Base-by-base conservation (phyloP, 305 asterid species). In the Solanum hybrid region DNA sequence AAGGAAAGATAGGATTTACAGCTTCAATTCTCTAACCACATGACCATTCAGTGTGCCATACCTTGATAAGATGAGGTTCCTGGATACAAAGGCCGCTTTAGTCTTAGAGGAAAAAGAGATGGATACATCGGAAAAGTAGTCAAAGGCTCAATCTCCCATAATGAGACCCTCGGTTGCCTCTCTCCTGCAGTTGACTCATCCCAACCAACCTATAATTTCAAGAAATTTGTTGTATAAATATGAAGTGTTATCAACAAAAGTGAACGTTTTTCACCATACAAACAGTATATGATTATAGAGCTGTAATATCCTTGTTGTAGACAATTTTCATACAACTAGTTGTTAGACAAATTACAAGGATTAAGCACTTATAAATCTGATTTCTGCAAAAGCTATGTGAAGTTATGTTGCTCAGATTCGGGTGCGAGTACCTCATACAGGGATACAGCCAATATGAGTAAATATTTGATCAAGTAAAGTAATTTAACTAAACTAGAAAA, bases 101-200 rank as follows among this genome's bases (percentile, higher is more conserved):
- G 94, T 90, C 99, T 93, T 34, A 95, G 97, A 86, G 99, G 98
- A 92, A 97, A 96, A 33, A 96, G 80, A 2, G 99, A 96, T 24
- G 99, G 98, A 89, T 97, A 96, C 99, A 96, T 97, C 37, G 99
- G 99, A 92, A 95, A 97, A 57, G 99, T 97, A 79, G 98, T 97
- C 92, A 97, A 91, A 74, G 99, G 99, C 93, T 97, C 99, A 40
- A 97, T 97, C 92, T 97, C 99, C 99, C 99, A 96, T 84, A 96
- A 87, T 8, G 99, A 97, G 37, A 97, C 99, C 87, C 98, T 94
- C 11, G 98, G 99, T 93, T 97, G 99, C 93, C 97, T 95, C 90
- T 97, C 99, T 61, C 99, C 99, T 29, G 98, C 98, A 86, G 98
- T 97, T 22, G 99, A 97, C 92, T 97, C 99, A 87, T 97, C 99